phyloP scores from a whole-genome alignment of 768 basidiomycete genomes.

The Tulasnella sp. region DNA sequence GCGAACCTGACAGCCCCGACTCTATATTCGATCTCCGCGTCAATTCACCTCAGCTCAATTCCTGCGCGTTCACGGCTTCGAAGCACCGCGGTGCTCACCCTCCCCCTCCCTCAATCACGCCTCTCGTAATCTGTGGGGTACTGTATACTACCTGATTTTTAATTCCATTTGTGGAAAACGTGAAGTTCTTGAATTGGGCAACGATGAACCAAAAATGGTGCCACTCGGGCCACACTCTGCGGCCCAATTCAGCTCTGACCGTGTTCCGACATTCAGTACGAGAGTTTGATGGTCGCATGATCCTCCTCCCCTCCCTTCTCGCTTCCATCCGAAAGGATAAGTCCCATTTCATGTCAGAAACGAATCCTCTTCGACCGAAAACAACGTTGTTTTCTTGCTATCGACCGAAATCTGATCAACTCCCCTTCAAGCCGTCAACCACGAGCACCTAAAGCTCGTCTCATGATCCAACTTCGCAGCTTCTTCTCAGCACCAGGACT shows the following conservation, averaged over 20 bases:
- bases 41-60: conserved; percentile 6
- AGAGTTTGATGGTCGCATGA: neutral
- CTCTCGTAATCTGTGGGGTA: neutral
- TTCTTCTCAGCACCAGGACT: neutral
- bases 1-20: neutral
- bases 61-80: neutral
- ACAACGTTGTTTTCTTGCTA: neutral
- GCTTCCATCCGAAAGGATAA: neutral
- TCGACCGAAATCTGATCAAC: neutral
- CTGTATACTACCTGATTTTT: neutral
- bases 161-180: neutral
- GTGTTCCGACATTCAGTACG: neutral
- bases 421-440: neutral
- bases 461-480: neutral
- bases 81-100: neutral
- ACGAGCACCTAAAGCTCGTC: neutral
- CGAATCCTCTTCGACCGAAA: neutral
- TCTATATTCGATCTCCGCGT: neutral
- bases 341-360: neutral
- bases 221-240: neutral
- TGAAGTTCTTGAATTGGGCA: neutral
- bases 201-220: neutral
- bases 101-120: neutral
- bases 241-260: neutral
- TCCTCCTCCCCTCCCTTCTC: neutral